Conservation (phyloP, 805 yeast species). For the Barnettozyma botsteinii region DNA sequence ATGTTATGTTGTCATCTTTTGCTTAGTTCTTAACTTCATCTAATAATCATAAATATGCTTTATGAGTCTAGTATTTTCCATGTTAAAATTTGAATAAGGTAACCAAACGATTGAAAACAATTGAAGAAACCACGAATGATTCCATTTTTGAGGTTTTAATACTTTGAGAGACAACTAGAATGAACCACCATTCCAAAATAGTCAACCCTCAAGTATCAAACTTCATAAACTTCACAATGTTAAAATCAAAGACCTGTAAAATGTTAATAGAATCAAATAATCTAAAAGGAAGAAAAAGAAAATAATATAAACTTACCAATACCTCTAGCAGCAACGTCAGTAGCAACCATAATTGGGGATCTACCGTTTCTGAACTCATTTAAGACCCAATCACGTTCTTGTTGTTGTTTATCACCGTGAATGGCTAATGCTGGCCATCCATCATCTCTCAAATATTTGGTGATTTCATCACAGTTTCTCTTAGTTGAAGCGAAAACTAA, state of each 20-base stretch:
- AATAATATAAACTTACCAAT: slow-evolving; percentile 71
- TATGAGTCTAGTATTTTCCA: too few species aligned
- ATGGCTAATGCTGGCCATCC: slow-evolving; percentile 99
- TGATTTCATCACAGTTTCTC: slow-evolving; percentile 95
- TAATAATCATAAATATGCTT: background rate
- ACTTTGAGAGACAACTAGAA: background rate
- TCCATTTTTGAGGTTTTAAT: background rate
- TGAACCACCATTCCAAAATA: slow-evolving; percentile 5
- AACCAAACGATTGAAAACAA: slow-evolving; percentile 1
- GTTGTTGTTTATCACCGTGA: slow-evolving; percentile 97
- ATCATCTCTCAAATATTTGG: slow-evolving; percentile 84
- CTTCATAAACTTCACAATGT: background rate
- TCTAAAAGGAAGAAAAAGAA: slow-evolving; percentile 1
- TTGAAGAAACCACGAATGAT: slow-evolving; percentile 6
- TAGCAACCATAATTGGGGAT: slow-evolving; percentile 97
- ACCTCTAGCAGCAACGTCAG: slow-evolving; percentile 99
- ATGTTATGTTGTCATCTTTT: background rate
- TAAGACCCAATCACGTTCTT: slow-evolving; percentile 98
- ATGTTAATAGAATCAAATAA: slow-evolving; percentile 16
- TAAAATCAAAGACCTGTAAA: slow-evolving; percentile 18
- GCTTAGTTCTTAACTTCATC: background rate
- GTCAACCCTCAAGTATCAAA: background rate
- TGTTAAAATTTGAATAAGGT: background rate
- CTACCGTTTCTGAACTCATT: slow-evolving; percentile 87
- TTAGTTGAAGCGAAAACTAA: slow-evolving; percentile 94